These are phyloP conservation scores for Pyropia haitanensis DNA, from an alignment of 23 red algal genomes.

Conservation along the genomic window DNA sequence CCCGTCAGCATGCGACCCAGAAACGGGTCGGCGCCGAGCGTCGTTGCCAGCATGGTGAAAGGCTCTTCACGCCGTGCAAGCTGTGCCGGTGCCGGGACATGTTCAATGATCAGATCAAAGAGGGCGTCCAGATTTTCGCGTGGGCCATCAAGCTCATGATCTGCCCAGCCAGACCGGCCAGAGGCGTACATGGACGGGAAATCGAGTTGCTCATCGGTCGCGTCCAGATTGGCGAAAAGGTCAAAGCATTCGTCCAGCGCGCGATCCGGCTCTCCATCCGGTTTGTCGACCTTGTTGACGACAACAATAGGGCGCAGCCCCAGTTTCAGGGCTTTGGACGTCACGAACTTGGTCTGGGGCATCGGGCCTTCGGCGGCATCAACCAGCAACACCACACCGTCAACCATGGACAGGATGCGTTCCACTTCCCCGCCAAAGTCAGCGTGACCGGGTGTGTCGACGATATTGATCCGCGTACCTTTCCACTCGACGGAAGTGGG, in stretches of 20 bases:
- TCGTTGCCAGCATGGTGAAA: not conserved
- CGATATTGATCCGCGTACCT: slow-evolving; percentile 2
- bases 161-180: slow-evolving; percentile 1
- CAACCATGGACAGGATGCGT: slow-evolving; percentile 19
- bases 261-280: not conserved
- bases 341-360: slow-evolving; percentile 10
- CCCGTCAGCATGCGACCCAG: slow-evolving; percentile 1
- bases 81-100: not conserved
- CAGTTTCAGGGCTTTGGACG: not conserved
- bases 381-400: slow-evolving; percentile 9
- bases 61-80: slow-evolving; percentile 1
- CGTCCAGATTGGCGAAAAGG: slow-evolving; percentile 10
- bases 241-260: slow-evolving; percentile 1
- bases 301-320: slow-evolving; percentile 7
- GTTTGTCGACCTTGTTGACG: slow-evolving; percentile 13
- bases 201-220: slow-evolving; percentile 13
- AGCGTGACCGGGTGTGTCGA: slow-evolving; percentile 20
- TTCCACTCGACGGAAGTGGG: slow-evolving; percentile 4
- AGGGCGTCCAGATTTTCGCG: slow-evolving; percentile 7
- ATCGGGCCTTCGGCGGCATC: slow-evolving; percentile 11
- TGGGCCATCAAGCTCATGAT: not conserved
- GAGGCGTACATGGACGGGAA: slow-evolving; percentile 5
- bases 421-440: slow-evolving; percentile 26
- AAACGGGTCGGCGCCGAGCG: not conserved
- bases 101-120: slow-evolving; percentile 2